Base-by-base conservation (phyloP, 2,329 filamentous ascomycete species). In the Ceratocystis diversiconidia region DNA sequence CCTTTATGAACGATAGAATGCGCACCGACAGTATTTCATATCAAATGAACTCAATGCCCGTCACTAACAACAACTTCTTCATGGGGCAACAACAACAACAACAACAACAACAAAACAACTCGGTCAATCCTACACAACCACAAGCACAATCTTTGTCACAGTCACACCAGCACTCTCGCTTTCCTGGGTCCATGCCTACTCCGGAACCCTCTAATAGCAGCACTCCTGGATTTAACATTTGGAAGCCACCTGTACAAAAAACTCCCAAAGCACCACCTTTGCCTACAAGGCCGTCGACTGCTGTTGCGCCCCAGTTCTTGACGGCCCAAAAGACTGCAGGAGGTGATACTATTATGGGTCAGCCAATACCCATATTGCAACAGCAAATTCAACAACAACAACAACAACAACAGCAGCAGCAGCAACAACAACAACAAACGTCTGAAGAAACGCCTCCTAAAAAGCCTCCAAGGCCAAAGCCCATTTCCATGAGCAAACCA, bases 221-320 rank as follows among this genome's bases (percentile, higher is more conserved):
- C 28, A 65, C 63, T 43, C 66, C 67, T 32, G 70, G 72, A 17
- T 75, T 74, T 67, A 74, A 73, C 63, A 68, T 68, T 3, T 68
- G 67, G 67, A 75, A 74, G 62, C 76, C 76, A 5, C 75, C 76
- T 1, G 70, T 76, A 8, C 75, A 76, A 32, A 73, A 75, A 41
- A 75, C 73, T 43, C 73, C 75, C 8, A 78, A 77, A 67, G 65
- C 52, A 73, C 76, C 10, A 70, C 73, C 36, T 70, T 76, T 64
- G 17, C 55, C 32, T 32, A 61, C 61, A 62, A 64, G 65, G 28
- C 65, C 65, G 48, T 66, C 65, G 12, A 69, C 69, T 48, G 68
- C 68, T 55, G 68, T 67, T 61, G 68, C 68, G 30, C 68, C 69
- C 12, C 59, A 69, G 30, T 68, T 65, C 19, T 46, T 66, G 25